Evolutionary conservation across 495 filamentous ascomycete species (phyloP), one percentile per base, ranked within the genome.

Genomic region (Aspergillus sclerotioniger): DNA sequence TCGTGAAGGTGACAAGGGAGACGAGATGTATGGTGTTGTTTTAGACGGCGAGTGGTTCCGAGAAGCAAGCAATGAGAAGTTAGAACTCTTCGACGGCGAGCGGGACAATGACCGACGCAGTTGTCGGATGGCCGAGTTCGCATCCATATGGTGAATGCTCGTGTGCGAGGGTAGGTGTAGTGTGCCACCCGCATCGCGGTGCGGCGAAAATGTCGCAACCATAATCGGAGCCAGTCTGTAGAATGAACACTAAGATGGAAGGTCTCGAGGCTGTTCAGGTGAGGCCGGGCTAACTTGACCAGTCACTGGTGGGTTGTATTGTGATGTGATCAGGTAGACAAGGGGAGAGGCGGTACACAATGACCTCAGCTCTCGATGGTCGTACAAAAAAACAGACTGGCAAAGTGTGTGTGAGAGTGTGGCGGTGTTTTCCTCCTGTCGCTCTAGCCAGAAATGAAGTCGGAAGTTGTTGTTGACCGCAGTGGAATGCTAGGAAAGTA

Each of bases 131-230:
- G 89, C 84, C 20, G 89, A 84, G 62, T 83, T 86, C 5, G 90
- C 83, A 72, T 92, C 89, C 62, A 90, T 87, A 75, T 87, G 85
- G 62, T 90, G 87, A 55, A 86, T 83, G 61, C 90, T 88, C 25
- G 88, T 90, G 50, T 91, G 92, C 31, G 92, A 93, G 51, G 89
- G 83, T 4, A 93, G 80, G 66, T 92, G 90, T 53, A 95, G 77
- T 44, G 90, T 91, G 58, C 88, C 87, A 62, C 90, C 89, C 57
- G 87, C 85, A 71, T 83, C 80, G 58, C 79, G 75, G 65, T 81
- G 80, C 51, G 80, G 76, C 61, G 80, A 81, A 62, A 77, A 80
- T 45, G 79, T 80, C 48, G 74, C 77, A 58, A 81, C 79, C 79
- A 83, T 69, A 51, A 39, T 51, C 28, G 17, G 10, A 10, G 15